Base-by-base conservation (phyloP, 1,139 yeast species). In the Meyerozyma elateridarum region DNA sequence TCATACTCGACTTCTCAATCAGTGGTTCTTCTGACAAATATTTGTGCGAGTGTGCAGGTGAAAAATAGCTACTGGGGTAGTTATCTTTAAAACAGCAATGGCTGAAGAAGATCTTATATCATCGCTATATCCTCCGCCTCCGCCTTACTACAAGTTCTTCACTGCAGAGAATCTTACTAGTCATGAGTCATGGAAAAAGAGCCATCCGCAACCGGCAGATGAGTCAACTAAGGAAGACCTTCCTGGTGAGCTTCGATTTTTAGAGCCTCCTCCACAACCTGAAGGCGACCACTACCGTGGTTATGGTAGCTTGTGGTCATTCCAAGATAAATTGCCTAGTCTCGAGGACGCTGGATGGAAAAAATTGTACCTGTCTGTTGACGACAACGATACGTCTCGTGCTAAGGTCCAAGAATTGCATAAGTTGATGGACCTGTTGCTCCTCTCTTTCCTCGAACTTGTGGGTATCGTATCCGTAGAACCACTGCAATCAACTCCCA, bases 41-140 rank as follows among this genome's bases (percentile, higher is more conserved):
- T n/a, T n/a, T n/a, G n/a, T n/a, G n/a, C n/a, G n/a, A n/a, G n/a
- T n/a, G n/a, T n/a, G n/a, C n/a, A n/a, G n/a, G n/a, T n/a, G n/a
- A n/a, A 7, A 22, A 24, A 11, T 24, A 15, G 4, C 18, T 27
- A 18, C 17, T 3, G 17, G n/a, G n/a, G n/a, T n/a, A n/a, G n/a
- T n/a, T n/a, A n/a, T n/a, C n/a, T n/a, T n/a, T n/a, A n/a, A n/a
- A n/a, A n/a, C 5, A 22, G 27, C 22, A 20, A 48, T 48, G 54
- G 33, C 48, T 1, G 44, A 48, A 3, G 70, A 61, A 32, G 73
- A 69, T 36, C 52, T 67, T 36, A 71, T 73, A 38, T 62, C 91
- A 17, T 76, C 93, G 8, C 69, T 85, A 34, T 87, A 80, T 44
- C 95, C 96, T 2, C 89, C 91, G 2, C 95, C 95, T 3, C 96